These are phyloP conservation scores for Dryadomyces sulphureus DNA, from an alignment of 2,329 filamentous ascomycete species.

Conservation along the genomic window DNA sequence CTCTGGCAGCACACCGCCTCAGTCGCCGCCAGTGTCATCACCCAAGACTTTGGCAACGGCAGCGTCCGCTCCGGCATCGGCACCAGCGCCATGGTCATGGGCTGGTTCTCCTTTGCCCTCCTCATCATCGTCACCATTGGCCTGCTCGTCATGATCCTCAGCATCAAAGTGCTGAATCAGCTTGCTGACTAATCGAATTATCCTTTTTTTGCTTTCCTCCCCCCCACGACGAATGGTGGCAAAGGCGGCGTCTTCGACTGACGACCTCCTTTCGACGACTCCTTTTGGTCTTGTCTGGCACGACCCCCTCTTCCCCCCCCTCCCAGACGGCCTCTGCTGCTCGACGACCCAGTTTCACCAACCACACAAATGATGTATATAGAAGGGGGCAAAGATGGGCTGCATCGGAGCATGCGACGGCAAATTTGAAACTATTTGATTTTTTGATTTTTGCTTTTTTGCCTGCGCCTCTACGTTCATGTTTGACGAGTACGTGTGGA, in stretches of 20 bases:
- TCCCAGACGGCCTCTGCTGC: background rate
- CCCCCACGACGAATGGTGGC: no score
- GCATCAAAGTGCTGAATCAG: slow-evolving; percentile 65
- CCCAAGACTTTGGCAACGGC: slow-evolving; percentile 84
- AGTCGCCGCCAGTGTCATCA: slow-evolving; percentile 84
- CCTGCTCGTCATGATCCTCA: slow-evolving; percentile 89
- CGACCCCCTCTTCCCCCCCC: background rate
- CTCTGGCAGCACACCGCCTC: slow-evolving; percentile 93
- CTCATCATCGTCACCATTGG: slow-evolving; percentile 94
- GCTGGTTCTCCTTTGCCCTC: slow-evolving; percentile 91
- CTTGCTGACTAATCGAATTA: slow-evolving; percentile 25
- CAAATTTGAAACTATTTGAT: background rate
- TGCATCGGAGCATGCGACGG: background rate
- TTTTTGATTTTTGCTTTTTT: background rate
- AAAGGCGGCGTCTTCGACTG: background rate
- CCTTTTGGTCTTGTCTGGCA: background rate
- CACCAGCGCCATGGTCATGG: slow-evolving; percentile 90
- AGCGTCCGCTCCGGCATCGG: slow-evolving; percentile 77
- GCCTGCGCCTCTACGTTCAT: background rate
- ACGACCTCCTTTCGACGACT: background rate
- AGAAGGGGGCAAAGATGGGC: background rate
- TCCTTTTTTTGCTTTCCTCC: no score
- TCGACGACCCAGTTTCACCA: background rate
- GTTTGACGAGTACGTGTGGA: background rate
- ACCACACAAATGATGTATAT: background rate